Base-by-base conservation (phyloP, 2,329 filamentous ascomycete species). In the Penicillium sp. region DNA sequence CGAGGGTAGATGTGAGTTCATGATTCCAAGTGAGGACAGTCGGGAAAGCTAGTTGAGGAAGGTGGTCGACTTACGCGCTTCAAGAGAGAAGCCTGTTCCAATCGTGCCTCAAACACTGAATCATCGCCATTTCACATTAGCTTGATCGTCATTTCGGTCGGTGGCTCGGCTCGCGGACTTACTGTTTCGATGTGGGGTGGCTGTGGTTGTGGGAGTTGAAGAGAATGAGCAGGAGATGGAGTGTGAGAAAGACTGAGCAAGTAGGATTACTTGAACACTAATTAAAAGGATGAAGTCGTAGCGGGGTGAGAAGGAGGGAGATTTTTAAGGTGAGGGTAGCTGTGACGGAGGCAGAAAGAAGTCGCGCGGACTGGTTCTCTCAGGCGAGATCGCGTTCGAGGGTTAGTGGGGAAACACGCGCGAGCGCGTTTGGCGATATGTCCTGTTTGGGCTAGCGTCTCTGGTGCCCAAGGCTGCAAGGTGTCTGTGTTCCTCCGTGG, bases 91-190 rank as follows among this genome's bases (percentile, higher is more conserved):
- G 94, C 91, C 80, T 97, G 90, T 71, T 93, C 87, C 73, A 98
- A 82, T 75, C 90, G 87, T 82, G 93, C 93, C 82, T 98, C 93
- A 77, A 98, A 84, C 91, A 97, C 79, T 83, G 60, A 42, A 51
- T 33, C 28, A 35, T 44, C 47, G 24, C 4, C 18, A 18, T 18
- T 47, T 56, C 46, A 56, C 48, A 62, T 45, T 55, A 47, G 39
- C 40, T 29, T 28, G 29, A 11, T 45, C 46, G 42, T 28, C 38
- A 43, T 39, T 26, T 43, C 38, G 35, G 29, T 37, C 28, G 28
- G 28, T 18, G 40, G 43, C 35, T 27, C 7, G n/a, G 29, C 43
- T 48, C 43, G 29, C 40, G 24, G 36, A 61, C 65, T 56, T 52
- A 68, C 65, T 67, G 45, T 63, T 66, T 7, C 18, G 63, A 51